These are phyloP conservation scores for Kodamaea anthophila DNA, from an alignment of 1,139 yeast species.

Conservation along the genomic window DNA sequence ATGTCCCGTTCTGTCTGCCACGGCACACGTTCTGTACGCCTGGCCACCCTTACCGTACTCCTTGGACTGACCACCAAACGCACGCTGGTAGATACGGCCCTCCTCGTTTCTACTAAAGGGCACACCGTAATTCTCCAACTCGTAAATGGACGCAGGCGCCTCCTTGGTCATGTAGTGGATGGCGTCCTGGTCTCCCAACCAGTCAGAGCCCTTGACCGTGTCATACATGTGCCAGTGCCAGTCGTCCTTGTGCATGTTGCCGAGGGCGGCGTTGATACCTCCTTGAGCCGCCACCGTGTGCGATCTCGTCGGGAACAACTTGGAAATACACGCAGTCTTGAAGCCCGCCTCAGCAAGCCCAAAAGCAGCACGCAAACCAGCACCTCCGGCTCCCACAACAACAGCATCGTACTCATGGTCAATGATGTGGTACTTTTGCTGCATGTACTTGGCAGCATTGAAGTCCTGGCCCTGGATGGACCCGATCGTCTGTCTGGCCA, in stretches of 20 bases:
- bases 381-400: conserved; percentile 99
- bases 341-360: conserved; percentile 96
- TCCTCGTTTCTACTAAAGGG: conserved; percentile 97
- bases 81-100: conserved; percentile 97
- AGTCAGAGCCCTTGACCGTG: conserved; percentile 99
- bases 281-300: conserved; percentile 99
- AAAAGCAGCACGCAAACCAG: conserved; percentile 97
- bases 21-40: conserved; percentile 99
- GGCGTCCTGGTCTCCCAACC: conserved; percentile 99
- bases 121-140: conserved; percentile 96
- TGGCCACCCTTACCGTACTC: conserved; percentile 98
- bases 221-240: conserved; percentile 99
- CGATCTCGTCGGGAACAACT: conserved; percentile 95
- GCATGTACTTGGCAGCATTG: conserved; percentile 36
- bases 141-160: conserved; percentile 94
- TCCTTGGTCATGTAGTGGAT: conserved; percentile 98
- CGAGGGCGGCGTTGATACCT: conserved; percentile 97
- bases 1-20: conserved; percentile 98
- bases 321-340: conserved; percentile 96
- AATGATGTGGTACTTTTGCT: conserved; percentile 80
- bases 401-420: conserved; percentile 98
- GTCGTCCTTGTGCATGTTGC: conserved; percentile 96
- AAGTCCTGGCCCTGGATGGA: conserved; percentile 45
- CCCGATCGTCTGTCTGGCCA: conserved; percentile 35
- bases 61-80: conserved; percentile 96